Evolutionary conservation across 2,329 filamentous ascomycete species (phyloP).

Genomic region (Aspergillus puulaauensis): DNA sequence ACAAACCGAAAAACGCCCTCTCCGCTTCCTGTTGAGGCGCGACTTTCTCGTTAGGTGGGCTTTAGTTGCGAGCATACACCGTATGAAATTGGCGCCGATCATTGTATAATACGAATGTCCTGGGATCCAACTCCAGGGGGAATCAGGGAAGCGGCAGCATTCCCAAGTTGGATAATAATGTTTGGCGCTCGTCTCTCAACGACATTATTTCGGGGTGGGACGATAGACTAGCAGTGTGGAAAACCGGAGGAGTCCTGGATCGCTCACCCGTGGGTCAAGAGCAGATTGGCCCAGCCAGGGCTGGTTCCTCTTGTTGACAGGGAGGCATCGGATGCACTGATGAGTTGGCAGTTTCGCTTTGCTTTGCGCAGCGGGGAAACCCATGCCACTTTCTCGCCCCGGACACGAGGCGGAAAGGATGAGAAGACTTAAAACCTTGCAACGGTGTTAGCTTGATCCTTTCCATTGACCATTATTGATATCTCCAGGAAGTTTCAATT

Average conservation of each 20-base stretch:
- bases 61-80: neutral
- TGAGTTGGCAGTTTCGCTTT: slow-evolving; percentile 64
- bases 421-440: slow-evolving; percentile 14
- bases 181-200: neutral
- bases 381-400: slow-evolving; percentile 44
- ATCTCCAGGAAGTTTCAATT: slow-evolving; percentile 11
- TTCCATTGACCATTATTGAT: slow-evolving; percentile 11
- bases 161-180: neutral
- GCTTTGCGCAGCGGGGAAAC: slow-evolving; percentile 41
- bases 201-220: slow-evolving; percentile 4
- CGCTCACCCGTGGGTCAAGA: slow-evolving; percentile 11
- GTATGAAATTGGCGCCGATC: neutral
- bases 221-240: slow-evolving; percentile 10
- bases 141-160: neutral
- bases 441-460: slow-evolving; percentile 14
- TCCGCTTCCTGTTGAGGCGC: slow-evolving; percentile 4
- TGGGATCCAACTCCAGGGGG: neutral
- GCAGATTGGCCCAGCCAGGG: slow-evolving; percentile 19
- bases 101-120: neutral
- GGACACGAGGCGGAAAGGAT: slow-evolving; percentile 15
- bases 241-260: slow-evolving; percentile 11
- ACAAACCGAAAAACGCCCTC: slow-evolving; percentile 11
- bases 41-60: slow-evolving; percentile 14
- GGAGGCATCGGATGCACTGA: slow-evolving; percentile 65
- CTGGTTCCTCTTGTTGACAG: slow-evolving; percentile 25